Percentiles rank a stretch among this genome's conserved stretches.
These are phyloP conservation scores for Platismatia glauca DNA, from an alignment of 495 filamentous ascomycete genomes.

Conservation along the genomic window DNA sequence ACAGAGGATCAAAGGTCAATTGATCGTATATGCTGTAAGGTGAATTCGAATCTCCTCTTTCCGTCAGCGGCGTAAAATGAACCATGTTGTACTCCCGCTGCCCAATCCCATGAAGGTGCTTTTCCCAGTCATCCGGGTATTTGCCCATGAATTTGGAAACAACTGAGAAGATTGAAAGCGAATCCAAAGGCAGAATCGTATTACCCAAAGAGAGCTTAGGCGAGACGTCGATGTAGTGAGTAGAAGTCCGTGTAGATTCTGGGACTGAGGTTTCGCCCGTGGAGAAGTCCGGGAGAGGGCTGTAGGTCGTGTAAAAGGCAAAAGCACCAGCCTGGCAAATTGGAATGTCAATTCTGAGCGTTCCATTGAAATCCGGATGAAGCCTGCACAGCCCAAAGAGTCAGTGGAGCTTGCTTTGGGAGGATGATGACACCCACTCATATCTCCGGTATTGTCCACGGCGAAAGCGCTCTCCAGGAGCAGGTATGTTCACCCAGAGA, in stretches of 20 bases:
- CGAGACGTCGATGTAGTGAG: conserved; percentile 88
- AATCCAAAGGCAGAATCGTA: conserved; percentile 64
- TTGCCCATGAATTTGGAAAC: conserved; percentile 97
- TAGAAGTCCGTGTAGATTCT: conserved; percentile 55
- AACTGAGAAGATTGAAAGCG: conserved; percentile 85
- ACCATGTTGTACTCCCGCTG: conserved; percentile 96
- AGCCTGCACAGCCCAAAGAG: conserved; percentile 46
- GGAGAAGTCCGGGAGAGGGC: conserved; percentile 72
- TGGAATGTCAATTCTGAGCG: conserved; percentile 78
- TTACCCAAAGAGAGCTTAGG: conserved; percentile 69
- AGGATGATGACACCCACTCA: conserved; percentile 51
- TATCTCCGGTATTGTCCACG: conserved; percentile 73
- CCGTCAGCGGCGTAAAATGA: conserved; percentile 91
- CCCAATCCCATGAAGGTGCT: conserved; percentile 76
- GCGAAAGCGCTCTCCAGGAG: conserved; percentile 60
- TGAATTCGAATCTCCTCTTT: conserved; percentile 82
- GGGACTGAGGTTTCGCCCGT: conserved; percentile 42
- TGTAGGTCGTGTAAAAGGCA: conserved; percentile 90
- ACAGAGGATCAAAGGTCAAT: conserved; percentile 68
- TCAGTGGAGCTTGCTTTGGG: conserved; percentile 19
- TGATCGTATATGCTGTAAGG: conserved; percentile 97
- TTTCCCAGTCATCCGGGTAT: conserved; percentile 81
- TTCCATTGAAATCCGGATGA: conserved; percentile 83
- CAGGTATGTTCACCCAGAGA: conserved; percentile 91
- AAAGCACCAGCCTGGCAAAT: conserved; percentile 82